Percentiles rank a stretch among this genome's conserved stretches.
Evolutionary conservation across 2,329 filamentous ascomycete genomes (phyloP).

Genomic region (Paraconiothyrium brasiliense): DNA sequence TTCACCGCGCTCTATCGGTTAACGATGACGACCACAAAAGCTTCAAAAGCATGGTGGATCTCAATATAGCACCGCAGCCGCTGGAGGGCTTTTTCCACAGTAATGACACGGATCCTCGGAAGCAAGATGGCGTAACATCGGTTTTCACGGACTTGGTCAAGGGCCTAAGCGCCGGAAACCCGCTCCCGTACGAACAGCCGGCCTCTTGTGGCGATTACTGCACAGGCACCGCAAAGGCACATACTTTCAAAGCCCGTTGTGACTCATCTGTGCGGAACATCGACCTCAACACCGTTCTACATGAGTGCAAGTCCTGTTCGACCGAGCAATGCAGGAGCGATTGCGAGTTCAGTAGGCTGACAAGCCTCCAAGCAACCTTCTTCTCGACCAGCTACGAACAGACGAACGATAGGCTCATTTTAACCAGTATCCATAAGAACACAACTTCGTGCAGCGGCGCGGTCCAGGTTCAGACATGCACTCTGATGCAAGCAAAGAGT

Average conservation of each 20-base stretch:
- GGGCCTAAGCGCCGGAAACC: conserved; percentile 11
- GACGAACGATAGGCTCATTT: conserved; percentile 10
- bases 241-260: conserved; percentile 25
- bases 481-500: conserved; percentile 18
- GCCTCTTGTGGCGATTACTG: conserved; percentile 25
- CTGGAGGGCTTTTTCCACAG: conserved; percentile 24
- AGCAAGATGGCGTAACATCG: conserved; percentile 20
- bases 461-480: conserved; percentile 23
- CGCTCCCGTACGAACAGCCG: conserved; percentile 15
- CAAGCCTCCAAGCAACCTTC: conserved; percentile 21
- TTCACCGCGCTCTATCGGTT: conserved; percentile 31
- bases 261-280: conserved; percentile 11
- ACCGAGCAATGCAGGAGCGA: conserved; percentile 14
- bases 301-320: conserved; percentile 21
- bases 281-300: conserved; percentile 19
- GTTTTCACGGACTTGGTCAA: conserved; percentile 18
- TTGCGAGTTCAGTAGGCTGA: conserved; percentile 13
- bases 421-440: conserved; percentile 25
- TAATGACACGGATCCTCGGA: conserved; percentile 15
- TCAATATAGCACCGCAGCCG: conserved; percentile 25
- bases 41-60: conserved; percentile 12
- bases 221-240: conserved; percentile 23
- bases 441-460: conserved; percentile 23
- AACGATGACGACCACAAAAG: conserved; percentile 7
- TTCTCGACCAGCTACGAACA: conserved; percentile 25